Base-by-base conservation (phyloP, 1,139 yeast genomes). In the Casaregolazyma suthepensis region DNA sequence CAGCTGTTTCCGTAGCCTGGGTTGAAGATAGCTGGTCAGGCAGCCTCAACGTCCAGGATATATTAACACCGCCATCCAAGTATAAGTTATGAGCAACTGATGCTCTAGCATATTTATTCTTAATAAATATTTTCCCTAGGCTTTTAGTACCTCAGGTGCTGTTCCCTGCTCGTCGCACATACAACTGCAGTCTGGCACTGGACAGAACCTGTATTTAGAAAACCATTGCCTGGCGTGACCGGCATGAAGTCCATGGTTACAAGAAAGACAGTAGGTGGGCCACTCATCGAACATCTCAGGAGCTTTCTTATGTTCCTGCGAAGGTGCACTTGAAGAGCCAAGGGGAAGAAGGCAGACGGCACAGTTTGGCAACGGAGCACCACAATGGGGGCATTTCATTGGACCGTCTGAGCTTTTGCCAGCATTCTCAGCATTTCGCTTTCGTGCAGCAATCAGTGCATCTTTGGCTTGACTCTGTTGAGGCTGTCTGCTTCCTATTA, bases 201-300 rank as follows among this genome's bases (percentile, higher is more conserved):
- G 97, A 66, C 99, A 93, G 1, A 87, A 81, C 54, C 79, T 81
- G 63, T 91, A 96, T 66, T 84, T 85, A 18, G 85, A 79, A 66
- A 93, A 93, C 98, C 98, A 93, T 64, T 89, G 96, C 61, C 87
- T 90, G 0, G 98, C 97, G 68, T 93, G 98, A 15, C 85, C 89
- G 0, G 96, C 91, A 71, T 93, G 99, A 78, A 85, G 83, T 1
- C 97, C 96, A 65, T 93, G 98, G 66, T 86, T 88, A 67, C 98
- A 93, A 26, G 85, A 81, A 59, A 93, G 73, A 66, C 99, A 93
- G 69, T 89, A 89, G 60, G 94, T 87, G 60, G 93, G 90, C 96
- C 96, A 71, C 15, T 64, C 59, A 38, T 68, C 72, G 23, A 68
- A 63, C 48, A 63, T 62, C 6, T 40, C 46, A 3, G 19, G 37